Base-by-base conservation (phyloP, 257 asterid genomes). In the Plantago ovata region DNA sequence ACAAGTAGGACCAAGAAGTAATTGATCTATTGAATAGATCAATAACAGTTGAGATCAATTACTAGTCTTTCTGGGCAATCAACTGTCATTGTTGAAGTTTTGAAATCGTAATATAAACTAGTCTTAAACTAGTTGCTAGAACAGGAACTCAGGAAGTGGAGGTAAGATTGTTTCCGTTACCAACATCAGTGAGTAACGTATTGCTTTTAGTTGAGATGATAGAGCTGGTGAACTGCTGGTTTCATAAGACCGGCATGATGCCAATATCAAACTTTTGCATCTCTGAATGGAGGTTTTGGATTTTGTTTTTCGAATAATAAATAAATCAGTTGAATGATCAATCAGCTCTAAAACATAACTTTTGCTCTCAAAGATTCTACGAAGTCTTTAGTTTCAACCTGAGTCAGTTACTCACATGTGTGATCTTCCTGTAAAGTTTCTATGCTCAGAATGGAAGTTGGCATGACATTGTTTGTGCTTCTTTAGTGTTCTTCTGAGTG, bases 401-500 rank as follows among this genome's bases (percentile, higher is more conserved):
- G 23, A 5, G 47, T 38, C 32, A 9, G 41, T 3, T 38, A n/a
- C n/a, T 54, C 40, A 1, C 16, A 38, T 23, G 19, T 21, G n/a
- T 8, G 22, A 39, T 15, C 44, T 28, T 50, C 6, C 15, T 54
- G 20, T 55, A 16, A 36, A 28, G 9, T 15, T 19, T 3, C 18
- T 9, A 32, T 15, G 39, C 47, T 40, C 13, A 13, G 13, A 47
- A 14, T n/a, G 49, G 13, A 19, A 58, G 36, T 14, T 42, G 13
- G 24, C 28, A 41, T 21, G 63, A 33, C 9, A 22, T 42, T 39
- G 49, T 56, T 13, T 39, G 38, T 9, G 38, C 52, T 33, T 11
- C 32, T 49, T 53, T 63, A 64, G 13, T 55, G 46, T 63, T 42
- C 46, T 33, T 45, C 59, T 38, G 18, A 49, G 57, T 18, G 41